phyloP scores from a whole-genome alignment of 2,329 filamentous ascomycete species.

The Nemania abortiva region DNA sequence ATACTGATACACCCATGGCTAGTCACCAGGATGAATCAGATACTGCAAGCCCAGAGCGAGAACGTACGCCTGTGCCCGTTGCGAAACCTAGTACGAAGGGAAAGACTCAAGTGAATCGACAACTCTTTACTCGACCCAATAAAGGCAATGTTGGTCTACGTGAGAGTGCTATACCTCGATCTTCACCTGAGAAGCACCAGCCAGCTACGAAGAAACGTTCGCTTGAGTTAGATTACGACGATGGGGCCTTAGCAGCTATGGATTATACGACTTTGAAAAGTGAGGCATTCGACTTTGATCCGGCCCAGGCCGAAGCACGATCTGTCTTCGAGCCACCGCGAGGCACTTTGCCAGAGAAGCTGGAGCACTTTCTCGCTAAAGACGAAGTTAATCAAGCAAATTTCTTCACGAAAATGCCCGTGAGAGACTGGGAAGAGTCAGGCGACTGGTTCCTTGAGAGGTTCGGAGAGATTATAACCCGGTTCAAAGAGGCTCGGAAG shows the following conservation, averaged over 20 bases:
- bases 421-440: slow-evolving; percentile 69
- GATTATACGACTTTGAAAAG: slow-evolving; percentile 62
- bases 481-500: slow-evolving; percentile 61
- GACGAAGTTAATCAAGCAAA: slow-evolving; percentile 58
- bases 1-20: slow-evolving; percentile 48
- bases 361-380: slow-evolving; percentile 61
- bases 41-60: slow-evolving; percentile 43
- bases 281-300: slow-evolving; percentile 70
- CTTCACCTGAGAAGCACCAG: slow-evolving; percentile 42
- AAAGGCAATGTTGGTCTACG: slow-evolving; percentile 41
- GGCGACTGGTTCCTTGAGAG: slow-evolving; percentile 71
- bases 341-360: slow-evolving; percentile 60
- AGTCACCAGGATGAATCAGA: slow-evolving; percentile 49
- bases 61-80: slow-evolving; percentile 47
- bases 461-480: slow-evolving; percentile 63
- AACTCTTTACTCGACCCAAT: slow-evolving; percentile 45
- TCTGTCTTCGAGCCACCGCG: slow-evolving; percentile 53
- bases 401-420: slow-evolving; percentile 66
- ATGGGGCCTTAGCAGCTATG: slow-evolving; percentile 67
- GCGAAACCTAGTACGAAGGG: slow-evolving; percentile 41
- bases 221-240: slow-evolving; percentile 66
- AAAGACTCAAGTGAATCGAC: slow-evolving; percentile 47
- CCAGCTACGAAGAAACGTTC: slow-evolving; percentile 47
- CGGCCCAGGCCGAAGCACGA: slow-evolving; percentile 58
- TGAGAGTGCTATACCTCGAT: slow-evolving; percentile 48